Conservation (phyloP, 2,329 filamentous ascomycete genomes). For the Ramularia endophylla region DNA sequence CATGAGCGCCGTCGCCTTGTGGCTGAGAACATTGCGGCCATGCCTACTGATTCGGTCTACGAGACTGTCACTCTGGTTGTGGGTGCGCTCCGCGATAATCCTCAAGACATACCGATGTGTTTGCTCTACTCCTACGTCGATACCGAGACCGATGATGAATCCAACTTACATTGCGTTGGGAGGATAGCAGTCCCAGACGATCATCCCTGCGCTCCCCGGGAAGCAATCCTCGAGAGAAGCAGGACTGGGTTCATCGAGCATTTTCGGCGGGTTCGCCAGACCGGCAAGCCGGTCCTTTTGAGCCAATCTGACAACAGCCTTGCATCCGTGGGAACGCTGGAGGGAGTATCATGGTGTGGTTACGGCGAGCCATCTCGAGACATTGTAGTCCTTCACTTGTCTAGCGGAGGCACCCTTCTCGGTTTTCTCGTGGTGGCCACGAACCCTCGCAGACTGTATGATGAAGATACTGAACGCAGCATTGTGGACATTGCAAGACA, state of each 20-base stretch:
- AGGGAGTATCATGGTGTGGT: constrained; percentile 19
- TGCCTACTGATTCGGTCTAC: constrained; percentile 5
- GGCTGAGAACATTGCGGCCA: constrained; percentile 10
- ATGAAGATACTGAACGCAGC: constrained; percentile 8
- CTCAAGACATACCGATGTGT: constrained; percentile 13
- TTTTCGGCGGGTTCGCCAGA: constrained; percentile 7
- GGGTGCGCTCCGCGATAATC: constrained; percentile 12
- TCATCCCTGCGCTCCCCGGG: constrained; percentile 7
- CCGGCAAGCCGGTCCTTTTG: constrained; percentile 6
- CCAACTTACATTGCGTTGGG: constrained; percentile 4
- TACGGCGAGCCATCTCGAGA: constrained; percentile 14
- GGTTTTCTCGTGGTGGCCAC: constrained; percentile 21
- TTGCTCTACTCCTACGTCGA: constrained; percentile 17
- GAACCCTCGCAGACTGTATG: constrained; percentile 20
- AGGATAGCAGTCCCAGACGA: constrained; percentile 11
- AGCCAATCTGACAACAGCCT: constrained; percentile 4
- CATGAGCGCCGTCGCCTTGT: constrained; percentile 13
- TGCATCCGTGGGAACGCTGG: constrained; percentile 6
- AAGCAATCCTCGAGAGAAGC: constrained; percentile 8
- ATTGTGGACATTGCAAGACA: constrained; percentile 12
- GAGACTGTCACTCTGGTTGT: constrained; percentile 7
- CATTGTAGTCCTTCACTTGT: constrained; percentile 12
- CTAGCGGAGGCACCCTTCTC: constrained; percentile 8
- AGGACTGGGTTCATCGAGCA: constrained; percentile 6
- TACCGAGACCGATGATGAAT: constrained; percentile 1